Conservation (phyloP, 2,329 filamentous ascomycete species). For the Aspergillus calidoustus region DNA sequence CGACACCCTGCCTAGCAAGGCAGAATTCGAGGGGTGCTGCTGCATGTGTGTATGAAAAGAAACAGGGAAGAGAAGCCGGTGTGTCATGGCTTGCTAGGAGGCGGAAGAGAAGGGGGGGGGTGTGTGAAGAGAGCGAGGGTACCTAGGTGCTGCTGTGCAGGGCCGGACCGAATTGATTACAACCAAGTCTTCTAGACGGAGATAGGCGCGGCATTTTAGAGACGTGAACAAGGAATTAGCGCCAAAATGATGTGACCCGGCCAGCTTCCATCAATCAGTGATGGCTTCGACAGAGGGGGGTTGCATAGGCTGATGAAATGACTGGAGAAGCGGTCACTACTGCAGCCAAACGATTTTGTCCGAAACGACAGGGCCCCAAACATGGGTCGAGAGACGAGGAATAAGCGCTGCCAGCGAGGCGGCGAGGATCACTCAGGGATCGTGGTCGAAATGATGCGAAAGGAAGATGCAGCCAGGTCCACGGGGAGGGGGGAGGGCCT, state of each 20-base stretch:
- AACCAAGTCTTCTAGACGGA: slow-evolving; percentile 34
- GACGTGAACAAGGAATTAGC: slow-evolving; percentile 36
- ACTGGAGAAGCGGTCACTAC: slow-evolving; percentile 21
- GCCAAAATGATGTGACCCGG: slow-evolving; percentile 33
- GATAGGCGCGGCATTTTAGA: slow-evolving; percentile 30
- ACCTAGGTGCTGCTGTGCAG: slow-evolving; percentile 25
- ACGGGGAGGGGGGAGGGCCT: slow-evolving; percentile 6
- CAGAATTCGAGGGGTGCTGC: slow-evolving; percentile 36
- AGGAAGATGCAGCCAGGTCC: slow-evolving; percentile 15
- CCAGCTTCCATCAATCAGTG: slow-evolving; percentile 28
- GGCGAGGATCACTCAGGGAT: slow-evolving; percentile 14
- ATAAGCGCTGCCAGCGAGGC: slow-evolving; percentile 8
- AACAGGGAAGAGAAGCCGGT: slow-evolving; percentile 19
- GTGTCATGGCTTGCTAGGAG: slow-evolving; percentile 24
- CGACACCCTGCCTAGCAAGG: slow-evolving; percentile 41
- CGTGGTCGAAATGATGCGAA: slow-evolving; percentile 10
- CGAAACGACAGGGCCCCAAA: slow-evolving; percentile 12
- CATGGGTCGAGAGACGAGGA: slow-evolving; percentile 5
- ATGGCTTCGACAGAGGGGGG: slow-evolving; percentile 12
- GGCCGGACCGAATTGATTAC: slow-evolving; percentile 32
- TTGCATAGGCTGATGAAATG: slow-evolving; percentile 18
- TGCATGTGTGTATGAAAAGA: slow-evolving; percentile 32
- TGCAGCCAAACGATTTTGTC: slow-evolving; percentile 19
- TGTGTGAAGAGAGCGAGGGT: slow-evolving; percentile 2
- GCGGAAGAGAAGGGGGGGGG: slow-evolving; percentile 18